phyloP scores from a whole-genome alignment of 164 flowering plant genomes.

The Magnolia officinalis region DNA sequence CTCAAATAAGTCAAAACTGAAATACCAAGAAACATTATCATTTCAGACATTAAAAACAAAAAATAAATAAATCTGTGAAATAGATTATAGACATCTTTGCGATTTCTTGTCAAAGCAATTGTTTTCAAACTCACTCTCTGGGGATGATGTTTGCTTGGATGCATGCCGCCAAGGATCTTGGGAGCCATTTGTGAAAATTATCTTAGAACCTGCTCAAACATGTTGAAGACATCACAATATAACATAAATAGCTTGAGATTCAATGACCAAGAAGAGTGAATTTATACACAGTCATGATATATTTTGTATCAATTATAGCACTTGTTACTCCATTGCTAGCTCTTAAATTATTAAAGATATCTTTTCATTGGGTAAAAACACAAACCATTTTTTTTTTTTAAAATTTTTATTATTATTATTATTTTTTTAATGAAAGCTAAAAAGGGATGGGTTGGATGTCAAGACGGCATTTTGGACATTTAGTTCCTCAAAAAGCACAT shows the following conservation, averaged over 20 bases:
- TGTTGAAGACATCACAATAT: background rate
- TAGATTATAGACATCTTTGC: background rate
- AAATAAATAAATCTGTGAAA: background rate
- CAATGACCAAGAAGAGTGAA: background rate
- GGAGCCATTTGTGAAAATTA: constrained; percentile 90
- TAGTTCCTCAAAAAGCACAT: too few species aligned
- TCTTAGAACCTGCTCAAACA: constrained; percentile 69
- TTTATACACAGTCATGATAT: background rate
- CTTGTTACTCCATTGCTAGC: background rate
- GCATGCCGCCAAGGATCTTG: constrained; percentile 99
- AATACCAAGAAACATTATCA: too few species aligned
- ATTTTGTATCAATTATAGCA: background rate
- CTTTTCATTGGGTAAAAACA: background rate
- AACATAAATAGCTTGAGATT: background rate
- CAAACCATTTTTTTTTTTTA: too few species aligned
- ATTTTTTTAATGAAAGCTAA: too few species aligned
- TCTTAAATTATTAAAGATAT: too few species aligned
- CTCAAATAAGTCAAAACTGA: too few species aligned
- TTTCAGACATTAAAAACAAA: too few species aligned
- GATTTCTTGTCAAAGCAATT: background rate
- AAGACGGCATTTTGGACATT: too few species aligned
- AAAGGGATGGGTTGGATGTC: too few species aligned
- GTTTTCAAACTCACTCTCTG: constrained; percentile 53
- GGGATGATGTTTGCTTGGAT: constrained; percentile 82
- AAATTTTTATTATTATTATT: too few species aligned